Conservation (phyloP, 2,329 filamentous ascomycete genomes). For the Fusarium multiceps region DNA sequence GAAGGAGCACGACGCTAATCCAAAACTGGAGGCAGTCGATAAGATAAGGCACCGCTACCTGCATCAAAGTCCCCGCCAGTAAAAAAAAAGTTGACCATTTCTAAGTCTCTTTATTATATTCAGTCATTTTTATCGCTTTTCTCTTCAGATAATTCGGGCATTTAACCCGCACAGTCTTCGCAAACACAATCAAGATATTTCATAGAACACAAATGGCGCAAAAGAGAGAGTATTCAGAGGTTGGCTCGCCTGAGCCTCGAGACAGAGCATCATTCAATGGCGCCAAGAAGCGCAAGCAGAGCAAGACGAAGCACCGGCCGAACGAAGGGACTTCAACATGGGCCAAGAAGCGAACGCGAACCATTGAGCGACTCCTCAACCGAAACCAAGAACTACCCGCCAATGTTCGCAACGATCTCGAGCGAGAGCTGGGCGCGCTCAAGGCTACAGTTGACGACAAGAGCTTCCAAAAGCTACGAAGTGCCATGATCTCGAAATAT, state of each 20-base stretch:
- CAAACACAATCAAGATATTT: too few relatives aligned
- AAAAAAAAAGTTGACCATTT: constrained; percentile 39
- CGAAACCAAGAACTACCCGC: constrained; percentile 73
- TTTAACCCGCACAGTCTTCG: neutral
- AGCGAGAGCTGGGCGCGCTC: constrained; percentile 76
- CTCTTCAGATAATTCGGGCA: neutral
- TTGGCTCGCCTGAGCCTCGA: constrained; percentile 43
- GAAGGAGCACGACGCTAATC: constrained; percentile 27
- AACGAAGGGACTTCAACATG: constrained; percentile 65
- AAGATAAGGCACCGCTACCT: constrained; percentile 37
- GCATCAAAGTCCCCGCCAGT: constrained; percentile 23
- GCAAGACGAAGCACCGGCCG: constrained; percentile 54
- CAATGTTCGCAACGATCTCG: constrained; percentile 73
- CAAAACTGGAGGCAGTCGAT: constrained; percentile 35
- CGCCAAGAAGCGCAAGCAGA: constrained; percentile 52
- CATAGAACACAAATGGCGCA: constrained; percentile 42
- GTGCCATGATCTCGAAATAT: constrained; percentile 80
- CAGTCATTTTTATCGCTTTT: constrained; percentile 1
- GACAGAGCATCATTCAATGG: constrained; percentile 31
- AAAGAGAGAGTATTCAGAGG: constrained; percentile 49
- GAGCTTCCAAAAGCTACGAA: constrained; percentile 69
- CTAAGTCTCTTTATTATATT: neutral
- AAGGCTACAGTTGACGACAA: constrained; percentile 71
- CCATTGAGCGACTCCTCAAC: constrained; percentile 73
- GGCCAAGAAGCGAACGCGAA: constrained; percentile 77